Evolutionary conservation across 2,329 filamentous ascomycete species (phyloP), one percentile per base, ranked within the genome.

Genomic region (Whalleya microplaca): DNA sequence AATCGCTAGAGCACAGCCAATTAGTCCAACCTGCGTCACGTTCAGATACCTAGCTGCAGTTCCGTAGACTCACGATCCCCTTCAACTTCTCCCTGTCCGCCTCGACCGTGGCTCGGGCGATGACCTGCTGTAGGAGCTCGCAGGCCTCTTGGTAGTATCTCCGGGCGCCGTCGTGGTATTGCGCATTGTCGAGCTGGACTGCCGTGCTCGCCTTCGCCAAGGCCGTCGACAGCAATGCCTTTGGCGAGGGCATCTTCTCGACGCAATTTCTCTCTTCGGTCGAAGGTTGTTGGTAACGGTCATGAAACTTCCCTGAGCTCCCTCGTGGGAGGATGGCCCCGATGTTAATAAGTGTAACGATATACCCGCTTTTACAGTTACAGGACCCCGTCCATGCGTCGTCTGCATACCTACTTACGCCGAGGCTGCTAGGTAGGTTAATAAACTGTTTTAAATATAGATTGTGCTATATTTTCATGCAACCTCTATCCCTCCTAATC

Each of bases 131-230:
- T 9, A 69, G 48, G 20, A 69, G 59, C 21, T 59, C 64, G 14
- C 64, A 59, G 37, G 63, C 58, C 55, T 69, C 66, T 45, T 54
- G 19, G 29, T 69, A 69, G 48, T 69, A 69, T 53, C 63, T 61
- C 14, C 56, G 63, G 21, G 66, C 66, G n/a, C 66, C 65, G 19
- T 51, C 52, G 29, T 69, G 51, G 37, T 66, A 68, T 21, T 68
- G 58, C 20, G 66, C 66, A 37, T 66, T 67, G 45, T 69, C 66
- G 55, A 69, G 66, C 54, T 69, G 66, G 32, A 69, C 66, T 2
- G 66, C 66, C 2, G 66, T 69, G 46, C 63, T 66, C 12, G 66
- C 66, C 56, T 66, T 69, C 8, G 66, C 66, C 43, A 69, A 49
- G 2, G 66, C 66, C 43, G 60, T 60, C 3, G 66, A 66, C 16